Conservation (phyloP, 1,284 basidiomycete genomes). For the Garcileccinum viscosum region DNA sequence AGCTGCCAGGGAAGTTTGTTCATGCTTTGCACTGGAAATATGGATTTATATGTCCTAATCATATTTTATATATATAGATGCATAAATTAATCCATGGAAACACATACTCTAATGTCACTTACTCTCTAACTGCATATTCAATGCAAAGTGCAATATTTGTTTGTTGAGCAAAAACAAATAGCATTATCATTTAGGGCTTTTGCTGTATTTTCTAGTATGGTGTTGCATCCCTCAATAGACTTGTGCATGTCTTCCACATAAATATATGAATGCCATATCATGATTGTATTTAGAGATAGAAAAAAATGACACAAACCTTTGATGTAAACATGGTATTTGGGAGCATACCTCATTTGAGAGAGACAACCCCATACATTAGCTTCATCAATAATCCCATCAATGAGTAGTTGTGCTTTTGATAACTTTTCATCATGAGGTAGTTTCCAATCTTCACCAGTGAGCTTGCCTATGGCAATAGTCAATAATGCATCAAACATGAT, state of each 20-base stretch:
- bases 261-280: neutral
- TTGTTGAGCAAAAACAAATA: neutral
- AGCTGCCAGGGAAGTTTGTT: no score
- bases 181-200: neutral
- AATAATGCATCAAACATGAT: no score
- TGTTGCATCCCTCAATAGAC: neutral
- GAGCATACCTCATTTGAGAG: neutral
- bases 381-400: neutral
- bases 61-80: no score
- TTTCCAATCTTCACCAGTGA: neutral
- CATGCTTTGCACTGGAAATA: no score
- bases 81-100: no score
- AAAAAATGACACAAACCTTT: neutral
- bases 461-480: neutral
- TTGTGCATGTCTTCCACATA: neutral
- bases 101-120: no score
- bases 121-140: conserved; percentile 1
- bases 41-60: no score
- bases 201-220: neutral
- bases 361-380: conserved; percentile 7
- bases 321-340: neutral
- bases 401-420: neutral
- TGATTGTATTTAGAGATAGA: neutral
- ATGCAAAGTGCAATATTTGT: conserved; percentile 11
- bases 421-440: neutral